Evolutionary conservation across 2,329 filamentous ascomycete genomes (phyloP).

Genomic region (Ophiosphaerella herpotricha): DNA sequence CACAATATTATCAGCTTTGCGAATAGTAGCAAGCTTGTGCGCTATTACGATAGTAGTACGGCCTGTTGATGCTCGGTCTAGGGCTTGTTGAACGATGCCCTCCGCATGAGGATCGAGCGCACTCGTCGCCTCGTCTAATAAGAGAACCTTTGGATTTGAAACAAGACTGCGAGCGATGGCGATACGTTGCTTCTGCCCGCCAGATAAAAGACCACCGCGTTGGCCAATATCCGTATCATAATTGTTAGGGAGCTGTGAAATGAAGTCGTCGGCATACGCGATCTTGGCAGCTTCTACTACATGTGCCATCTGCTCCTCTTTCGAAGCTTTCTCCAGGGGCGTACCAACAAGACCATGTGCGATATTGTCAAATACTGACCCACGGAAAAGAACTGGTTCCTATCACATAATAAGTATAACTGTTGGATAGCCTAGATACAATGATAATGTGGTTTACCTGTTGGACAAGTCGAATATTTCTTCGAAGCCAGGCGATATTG

Average conservation of each 20-base stretch:
- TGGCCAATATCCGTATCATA: slow-evolving; percentile 94
- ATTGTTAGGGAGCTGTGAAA: slow-evolving; percentile 71
- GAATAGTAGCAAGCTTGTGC: slow-evolving; percentile 92
- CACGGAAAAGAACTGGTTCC: slow-evolving; percentile 87
- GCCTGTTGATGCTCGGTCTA: slow-evolving; percentile 81
- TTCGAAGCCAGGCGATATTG: slow-evolving; percentile 26
- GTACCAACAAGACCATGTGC: slow-evolving; percentile 86
- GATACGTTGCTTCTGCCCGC: slow-evolving; percentile 94
- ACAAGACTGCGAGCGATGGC: slow-evolving; percentile 90
- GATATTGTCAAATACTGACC: slow-evolving; percentile 88
- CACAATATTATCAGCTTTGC: slow-evolving; percentile 90
- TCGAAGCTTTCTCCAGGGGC: slow-evolving; percentile 65
- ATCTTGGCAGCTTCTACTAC: slow-evolving; percentile 81
- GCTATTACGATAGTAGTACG: slow-evolving; percentile 96
- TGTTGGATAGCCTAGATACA: too few species aligned
- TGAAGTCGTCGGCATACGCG: slow-evolving; percentile 95
- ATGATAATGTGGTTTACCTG: background rate
- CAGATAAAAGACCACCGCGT: slow-evolving; percentile 85
- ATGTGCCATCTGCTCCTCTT: slow-evolving; percentile 71
- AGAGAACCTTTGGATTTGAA: slow-evolving; percentile 83
- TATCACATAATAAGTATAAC: slow-evolving; percentile 43
- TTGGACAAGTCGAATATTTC: slow-evolving; percentile 15
- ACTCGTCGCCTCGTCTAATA: slow-evolving; percentile 85
- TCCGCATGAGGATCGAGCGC: slow-evolving; percentile 93
- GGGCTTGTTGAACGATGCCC: slow-evolving; percentile 87